Evolutionary conservation across 2,329 filamentous ascomycete species (phyloP).

Genomic region (Domatiomyces catenatus): DNA sequence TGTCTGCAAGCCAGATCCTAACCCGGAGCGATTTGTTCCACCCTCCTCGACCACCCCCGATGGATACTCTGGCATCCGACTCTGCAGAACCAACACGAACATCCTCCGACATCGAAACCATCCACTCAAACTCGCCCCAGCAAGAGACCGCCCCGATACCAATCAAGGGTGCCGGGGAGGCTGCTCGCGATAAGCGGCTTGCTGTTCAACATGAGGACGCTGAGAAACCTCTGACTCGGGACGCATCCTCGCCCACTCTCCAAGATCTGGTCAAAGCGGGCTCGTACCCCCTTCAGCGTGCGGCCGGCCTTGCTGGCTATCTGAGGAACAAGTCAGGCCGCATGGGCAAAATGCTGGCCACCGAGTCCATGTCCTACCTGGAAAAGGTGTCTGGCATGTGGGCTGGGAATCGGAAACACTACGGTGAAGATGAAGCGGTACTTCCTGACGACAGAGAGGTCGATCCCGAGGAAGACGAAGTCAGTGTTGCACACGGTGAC

Average conservation of each 20-base stretch:
- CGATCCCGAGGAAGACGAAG: conserved; percentile 41
- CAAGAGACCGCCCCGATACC: conserved; percentile 9
- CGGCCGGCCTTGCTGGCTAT: conserved; percentile 68
- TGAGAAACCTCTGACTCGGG: conserved; percentile 3
- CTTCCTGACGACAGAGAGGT: conserved; percentile 49
- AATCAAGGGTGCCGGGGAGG: conserved; percentile 2
- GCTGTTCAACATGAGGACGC: conserved; percentile 1
- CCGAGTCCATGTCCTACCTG: conserved; percentile 88
- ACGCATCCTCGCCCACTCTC: conserved; percentile 35
- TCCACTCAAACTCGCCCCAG: conserved; percentile 8
- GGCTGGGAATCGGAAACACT: conserved; percentile 80
- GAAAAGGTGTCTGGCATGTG: conserved; percentile 97
- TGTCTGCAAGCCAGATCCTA: conserved; percentile 82
- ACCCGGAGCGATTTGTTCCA: conserved; percentile 77
- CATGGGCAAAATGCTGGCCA: conserved; percentile 69
- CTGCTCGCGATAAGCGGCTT: conserved; percentile 2
- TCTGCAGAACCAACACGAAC: conserved; percentile 30
- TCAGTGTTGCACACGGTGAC: conserved; percentile 38
- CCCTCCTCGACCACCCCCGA: conserved; percentile 48
- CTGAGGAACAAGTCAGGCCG: conserved; percentile 62
- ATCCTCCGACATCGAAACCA: conserved; percentile 17
- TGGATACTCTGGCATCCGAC: conserved; percentile 18
- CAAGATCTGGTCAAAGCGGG: conserved; percentile 47
- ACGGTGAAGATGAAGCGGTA: conserved; percentile 55
- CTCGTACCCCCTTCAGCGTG: conserved; percentile 66